These are phyloP conservation scores for Ophiostoma pallidulum DNA, from an alignment of 2,329 filamentous ascomycete genomes.

Conservation along the genomic window DNA sequence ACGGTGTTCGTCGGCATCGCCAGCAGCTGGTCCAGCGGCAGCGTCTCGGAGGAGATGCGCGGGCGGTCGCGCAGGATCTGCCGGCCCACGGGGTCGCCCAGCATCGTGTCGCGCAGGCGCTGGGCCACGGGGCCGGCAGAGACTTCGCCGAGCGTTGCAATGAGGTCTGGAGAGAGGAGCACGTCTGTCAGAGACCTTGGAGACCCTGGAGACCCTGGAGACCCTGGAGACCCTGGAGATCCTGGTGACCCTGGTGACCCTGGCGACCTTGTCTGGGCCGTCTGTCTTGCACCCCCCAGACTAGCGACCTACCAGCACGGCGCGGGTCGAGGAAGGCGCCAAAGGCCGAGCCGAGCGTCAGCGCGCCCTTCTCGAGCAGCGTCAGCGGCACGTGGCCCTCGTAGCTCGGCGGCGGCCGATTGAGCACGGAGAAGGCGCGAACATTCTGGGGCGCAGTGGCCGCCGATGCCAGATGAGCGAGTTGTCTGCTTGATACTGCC, in stretches of 20 bases:
- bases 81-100: slow-evolving; percentile 70
- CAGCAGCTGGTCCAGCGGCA: slow-evolving; percentile 60
- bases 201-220: too few species aligned
- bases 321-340: slow-evolving; percentile 63
- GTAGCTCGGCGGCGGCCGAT: slow-evolving; percentile 79
- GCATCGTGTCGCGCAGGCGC: slow-evolving; percentile 86
- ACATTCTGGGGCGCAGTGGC: not conserved
- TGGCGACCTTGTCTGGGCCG: too few species aligned
- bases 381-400: slow-evolving; percentile 88
- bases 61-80: slow-evolving; percentile 86
- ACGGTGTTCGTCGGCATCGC: slow-evolving; percentile 62
- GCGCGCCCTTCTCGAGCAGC: slow-evolving; percentile 59
- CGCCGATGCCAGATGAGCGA: not conserved
- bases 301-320: slow-evolving; percentile 52
- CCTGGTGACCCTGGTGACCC: too few species aligned
- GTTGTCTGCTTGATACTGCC: not conserved
- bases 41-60: slow-evolving; percentile 69
- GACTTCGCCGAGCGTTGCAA: slow-evolving; percentile 87
- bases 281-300: too few species aligned
- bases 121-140: slow-evolving; percentile 92
- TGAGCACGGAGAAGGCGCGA: slow-evolving; percentile 63
- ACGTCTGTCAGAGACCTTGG: not conserved
- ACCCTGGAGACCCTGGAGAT: too few species aligned
- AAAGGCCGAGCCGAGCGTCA: slow-evolving; percentile 57
- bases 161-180: slow-evolving; percentile 57